These are phyloP conservation scores for Mortierella alpina DNA, from an alignment of 192 early-diverging fungal genomes.

Conservation along the genomic window DNA sequence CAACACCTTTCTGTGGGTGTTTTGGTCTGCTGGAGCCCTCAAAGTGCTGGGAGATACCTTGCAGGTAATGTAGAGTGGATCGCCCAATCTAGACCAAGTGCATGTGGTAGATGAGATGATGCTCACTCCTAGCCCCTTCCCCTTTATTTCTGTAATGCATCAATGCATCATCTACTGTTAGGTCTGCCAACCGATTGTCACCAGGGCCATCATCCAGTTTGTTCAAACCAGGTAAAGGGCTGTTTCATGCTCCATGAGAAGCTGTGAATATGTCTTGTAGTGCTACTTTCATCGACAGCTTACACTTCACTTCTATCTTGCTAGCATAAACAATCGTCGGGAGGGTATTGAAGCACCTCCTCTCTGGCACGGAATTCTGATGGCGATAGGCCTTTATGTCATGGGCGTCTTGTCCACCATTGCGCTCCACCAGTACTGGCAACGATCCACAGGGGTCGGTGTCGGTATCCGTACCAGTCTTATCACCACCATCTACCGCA, in stretches of 20 bases:
- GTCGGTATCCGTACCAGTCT: slow-evolving; percentile 54
- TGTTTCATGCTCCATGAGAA: neutral
- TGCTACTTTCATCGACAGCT: neutral
- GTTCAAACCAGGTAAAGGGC: slow-evolving; percentile 24
- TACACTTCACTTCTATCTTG: neutral
- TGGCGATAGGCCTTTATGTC: slow-evolving; percentile 45
- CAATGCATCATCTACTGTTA: neutral
- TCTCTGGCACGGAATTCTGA: slow-evolving; percentile 49
- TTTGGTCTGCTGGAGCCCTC: slow-evolving; percentile 54
- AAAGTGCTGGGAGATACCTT: slow-evolving; percentile 53
- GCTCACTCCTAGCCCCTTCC: neutral
- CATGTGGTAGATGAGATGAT: neutral
- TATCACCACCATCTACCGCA: slow-evolving; percentile 63
- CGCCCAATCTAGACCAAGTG: neutral
- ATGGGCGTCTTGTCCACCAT: slow-evolving; percentile 58
- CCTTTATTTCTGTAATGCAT: neutral
- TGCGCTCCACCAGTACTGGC: slow-evolving; percentile 56
- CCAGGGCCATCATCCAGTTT: slow-evolving; percentile 44
- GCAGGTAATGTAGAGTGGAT: slow-evolving; percentile 16
- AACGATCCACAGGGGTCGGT: slow-evolving; percentile 55
- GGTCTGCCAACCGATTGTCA: slow-evolving; percentile 50
- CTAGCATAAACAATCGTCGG: slow-evolving; percentile 1
- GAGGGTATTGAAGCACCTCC: slow-evolving; percentile 7
- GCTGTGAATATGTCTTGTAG: neutral
- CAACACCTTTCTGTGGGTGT: slow-evolving; percentile 46